Base-by-base conservation (phyloP, 1,139 yeast genomes). In the Diutina catenulata region DNA sequence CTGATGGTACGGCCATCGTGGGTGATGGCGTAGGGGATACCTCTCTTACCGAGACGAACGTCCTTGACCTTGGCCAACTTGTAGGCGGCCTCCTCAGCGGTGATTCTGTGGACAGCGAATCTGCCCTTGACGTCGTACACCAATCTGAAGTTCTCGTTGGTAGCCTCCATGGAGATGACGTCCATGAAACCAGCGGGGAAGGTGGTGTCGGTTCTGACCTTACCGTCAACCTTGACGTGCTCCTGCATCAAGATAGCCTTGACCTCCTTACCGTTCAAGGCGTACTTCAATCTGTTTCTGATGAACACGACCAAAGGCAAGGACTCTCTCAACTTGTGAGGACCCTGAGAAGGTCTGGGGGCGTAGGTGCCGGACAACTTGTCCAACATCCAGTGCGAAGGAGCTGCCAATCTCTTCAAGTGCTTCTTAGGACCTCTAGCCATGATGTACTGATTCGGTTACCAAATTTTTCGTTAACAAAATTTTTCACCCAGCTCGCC, bases 331-430 rank as follows among this genome's bases (percentile, higher is more conserved):
- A 88, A 80, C 76, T 91, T 91, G 81, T 91, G 98, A 66, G 98
- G 98, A 77, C 98, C 98, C 56, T 95, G 81, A 49, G 96, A 86
- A 64, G 97, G 95, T 79, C 97, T 88, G 75, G 98, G 98, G 55
- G 98, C 98, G 70, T 91, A 91, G 64, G 87, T 77, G 65, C 99
- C 99, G 68, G 96, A 83, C 76, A 93, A 78, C 77, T 93, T 93
- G 94, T 91, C 98, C 79, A 93, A 83, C 94, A 93, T 84, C 98
- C 98, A 93, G 82, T 93, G 98, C 76, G 88, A 82, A 77, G 99
- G 99, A 68, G 96, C 96, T 67, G 95, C 94, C 70, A 86, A 79
- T 76, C 95, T 83, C 81, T 86, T 86, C 70, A 87, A 78, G 69
- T 87, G 96, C 80, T 87, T 87, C 91, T 86, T 86, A 21, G 35